Conservation (phyloP, 257 asterid species). For the Penstemon newberryi region DNA sequence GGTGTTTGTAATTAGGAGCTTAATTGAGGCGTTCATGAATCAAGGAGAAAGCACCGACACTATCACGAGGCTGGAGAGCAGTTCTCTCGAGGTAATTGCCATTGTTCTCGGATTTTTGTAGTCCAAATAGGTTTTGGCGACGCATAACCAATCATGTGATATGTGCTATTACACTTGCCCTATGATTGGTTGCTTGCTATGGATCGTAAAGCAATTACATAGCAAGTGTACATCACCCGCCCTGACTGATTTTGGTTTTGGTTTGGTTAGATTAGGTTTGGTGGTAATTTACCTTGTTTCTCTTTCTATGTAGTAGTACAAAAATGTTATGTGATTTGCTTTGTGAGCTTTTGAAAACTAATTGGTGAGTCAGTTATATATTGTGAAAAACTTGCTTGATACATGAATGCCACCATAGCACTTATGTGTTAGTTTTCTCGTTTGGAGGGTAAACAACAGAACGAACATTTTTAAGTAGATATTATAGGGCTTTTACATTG, state of each 20-base stretch:
- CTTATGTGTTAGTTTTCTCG: conserved; percentile 1
- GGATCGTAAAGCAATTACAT: too few relatives aligned
- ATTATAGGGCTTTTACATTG: too few relatives aligned
- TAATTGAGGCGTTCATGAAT: conserved; percentile 58
- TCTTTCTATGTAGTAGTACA: background rate
- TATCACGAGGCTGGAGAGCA: conserved; percentile 38
- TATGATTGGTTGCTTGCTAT: too few relatives aligned
- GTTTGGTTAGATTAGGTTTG: too few relatives aligned
- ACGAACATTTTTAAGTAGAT: too few relatives aligned
- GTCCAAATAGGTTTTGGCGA: too few relatives aligned
- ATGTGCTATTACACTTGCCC: too few relatives aligned
- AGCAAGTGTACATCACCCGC: too few relatives aligned
- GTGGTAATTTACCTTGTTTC: background rate
- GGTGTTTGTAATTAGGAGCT: conserved; percentile 32
- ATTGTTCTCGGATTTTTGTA: too few relatives aligned
- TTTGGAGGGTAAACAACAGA: background rate
- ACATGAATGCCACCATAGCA: conserved; percentile 7
- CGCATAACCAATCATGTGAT: too few relatives aligned
- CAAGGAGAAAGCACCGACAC: conserved; percentile 69
- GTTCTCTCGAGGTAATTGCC: conserved; percentile 61
- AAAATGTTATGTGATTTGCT: background rate
- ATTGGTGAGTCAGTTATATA: too few relatives aligned
- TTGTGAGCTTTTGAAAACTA: conserved; percentile 15
- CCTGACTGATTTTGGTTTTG: too few relatives aligned
- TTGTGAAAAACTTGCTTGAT: conserved; percentile 10